Evolutionary conservation across 2,329 filamentous ascomycete genomes (phyloP), one percentile per base, ranked within the genome.

Genomic region (Volutella citrinella): DNA sequence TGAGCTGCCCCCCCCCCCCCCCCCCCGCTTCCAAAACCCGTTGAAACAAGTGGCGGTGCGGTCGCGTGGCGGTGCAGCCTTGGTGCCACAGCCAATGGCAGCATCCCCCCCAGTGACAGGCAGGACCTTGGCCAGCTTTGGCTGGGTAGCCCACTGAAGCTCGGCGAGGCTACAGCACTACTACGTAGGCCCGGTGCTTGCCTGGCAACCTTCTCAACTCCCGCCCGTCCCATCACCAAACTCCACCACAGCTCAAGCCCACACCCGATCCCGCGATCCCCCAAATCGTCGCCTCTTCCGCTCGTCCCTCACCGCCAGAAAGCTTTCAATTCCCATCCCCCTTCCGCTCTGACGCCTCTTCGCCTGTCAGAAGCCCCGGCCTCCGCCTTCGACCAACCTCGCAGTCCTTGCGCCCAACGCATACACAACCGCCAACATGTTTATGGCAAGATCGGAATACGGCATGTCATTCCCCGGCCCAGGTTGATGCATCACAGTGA

Each of bases 381-480:
- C n/a, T n/a, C n/a, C 11, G 6, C 10, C 20, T 22, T 12, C 20
- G 20, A 22, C 20, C 20, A 22, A 22, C 20, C 20, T 8, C 8
- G 8, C 20, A 22, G n/a, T n/a, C 20, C 20, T 12, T 8, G 9
- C 20, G 20, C 8, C 20, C 20, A 9, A 9, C 34, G 36, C 30
- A 40, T 37, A 43, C 37, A 52, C 35, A 41, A 54, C 52, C 68
- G 70, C 61, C 78, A 88, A 72, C 57, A 95, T 95, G 93, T 98
- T 98, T 80, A 97, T 98, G 80, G 90, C 93, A 78, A 87, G 93
- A 74, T 97, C 91, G 64, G 93, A 98, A 91, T 98, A 98, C 75
- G 93, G 91, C 93, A 78, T 74, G 84, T 64, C 59, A 35, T 48
- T 37, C 45, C 45, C 43, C 34, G 32, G 35, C 47, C 24, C 42